A percentile compares a stretch with the other conserved stretches of the same genome.
Evolutionary conservation across 176 grass and related monocot genomes (phyloP).

Genomic region (Cymbopogon citratus): DNA sequence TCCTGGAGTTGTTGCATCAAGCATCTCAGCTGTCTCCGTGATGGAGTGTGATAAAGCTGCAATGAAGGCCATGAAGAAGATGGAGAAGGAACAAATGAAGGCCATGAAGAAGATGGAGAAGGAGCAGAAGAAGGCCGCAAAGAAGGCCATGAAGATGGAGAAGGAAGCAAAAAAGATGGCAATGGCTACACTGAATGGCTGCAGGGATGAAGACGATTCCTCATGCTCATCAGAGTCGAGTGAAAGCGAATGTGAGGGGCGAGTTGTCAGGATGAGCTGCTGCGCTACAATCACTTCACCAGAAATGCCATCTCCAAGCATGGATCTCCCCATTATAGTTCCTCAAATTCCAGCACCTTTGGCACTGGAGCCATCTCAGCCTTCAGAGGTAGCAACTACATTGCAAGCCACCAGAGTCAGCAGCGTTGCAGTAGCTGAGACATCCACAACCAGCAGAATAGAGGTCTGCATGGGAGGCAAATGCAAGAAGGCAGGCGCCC

Average conservation of each 20-base stretch:
- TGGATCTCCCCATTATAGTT: constrained; percentile 5
- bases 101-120: constrained; percentile 55
- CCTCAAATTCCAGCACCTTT: constrained; percentile 22
- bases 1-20: background rate
- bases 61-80: constrained; percentile 52
- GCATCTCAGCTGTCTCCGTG: background rate
- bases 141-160: constrained; percentile 42
- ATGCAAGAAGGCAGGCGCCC: constrained; percentile 60
- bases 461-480: constrained; percentile 92
- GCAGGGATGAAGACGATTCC: constrained; percentile 38
- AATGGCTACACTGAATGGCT: background rate
- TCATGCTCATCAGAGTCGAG: constrained; percentile 63
- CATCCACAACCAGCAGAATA: constrained; percentile 10
- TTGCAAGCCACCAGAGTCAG: background rate
- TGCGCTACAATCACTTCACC: constrained; percentile 8
- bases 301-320: background rate
- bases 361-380: background rate
- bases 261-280: constrained; percentile 25
- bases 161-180: constrained; percentile 39
- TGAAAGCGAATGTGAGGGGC: constrained; percentile 33
- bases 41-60: constrained; percentile 22
- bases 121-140: constrained; percentile 53
- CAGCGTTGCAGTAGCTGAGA: background rate
- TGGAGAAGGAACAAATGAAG: constrained; percentile 52
- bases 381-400: background rate